Conservation (phyloP, 352 stramenopile species). For the Elongisporangium anandrum region DNA sequence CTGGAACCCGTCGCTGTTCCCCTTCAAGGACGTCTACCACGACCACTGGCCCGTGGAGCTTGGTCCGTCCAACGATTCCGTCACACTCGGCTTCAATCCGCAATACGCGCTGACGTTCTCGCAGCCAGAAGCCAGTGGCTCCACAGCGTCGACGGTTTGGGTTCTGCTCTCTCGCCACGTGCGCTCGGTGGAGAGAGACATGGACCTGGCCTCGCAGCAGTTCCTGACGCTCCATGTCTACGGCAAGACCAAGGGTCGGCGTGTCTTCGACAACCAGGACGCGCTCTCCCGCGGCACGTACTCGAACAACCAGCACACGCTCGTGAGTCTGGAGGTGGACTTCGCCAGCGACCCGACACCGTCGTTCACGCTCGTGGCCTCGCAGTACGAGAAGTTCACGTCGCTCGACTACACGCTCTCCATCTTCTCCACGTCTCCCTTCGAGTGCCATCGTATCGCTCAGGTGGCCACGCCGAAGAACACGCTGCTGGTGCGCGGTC, state of each 20-base stretch:
- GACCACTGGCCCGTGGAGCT: slow-evolving; percentile 79
- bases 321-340: slow-evolving; percentile 84
- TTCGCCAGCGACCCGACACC: slow-evolving; percentile 39
- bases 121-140: slow-evolving; percentile 10
- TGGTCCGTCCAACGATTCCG: slow-evolving; percentile 86
- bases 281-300: slow-evolving; percentile 83
- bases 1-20: slow-evolving; percentile 94
- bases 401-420: slow-evolving; percentile 87
- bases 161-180: slow-evolving; percentile 93
- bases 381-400: slow-evolving; percentile 90
- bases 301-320: slow-evolving; percentile 91
- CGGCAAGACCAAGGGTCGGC: slow-evolving; percentile 41
- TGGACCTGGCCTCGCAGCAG: slow-evolving; percentile 46
- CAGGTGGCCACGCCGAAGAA: slow-evolving; percentile 31
- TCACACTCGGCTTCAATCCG: slow-evolving; percentile 91
- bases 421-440: slow-evolving; percentile 81
- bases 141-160: slow-evolving; percentile 67
- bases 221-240: slow-evolving; percentile 93
- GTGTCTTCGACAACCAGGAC: slow-evolving; percentile 83
- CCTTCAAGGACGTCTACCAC: slow-evolving; percentile 72
- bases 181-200: slow-evolving; percentile 65
- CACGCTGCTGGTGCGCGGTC: slow-evolving; percentile 31
- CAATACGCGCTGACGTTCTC: slow-evolving; percentile 89
- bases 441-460: slow-evolving; percentile 48
- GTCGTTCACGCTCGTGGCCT: slow-evolving; percentile 88